phyloP scores from a whole-genome alignment of 306 rosid genomes.

The Prunus campanulata region DNA sequence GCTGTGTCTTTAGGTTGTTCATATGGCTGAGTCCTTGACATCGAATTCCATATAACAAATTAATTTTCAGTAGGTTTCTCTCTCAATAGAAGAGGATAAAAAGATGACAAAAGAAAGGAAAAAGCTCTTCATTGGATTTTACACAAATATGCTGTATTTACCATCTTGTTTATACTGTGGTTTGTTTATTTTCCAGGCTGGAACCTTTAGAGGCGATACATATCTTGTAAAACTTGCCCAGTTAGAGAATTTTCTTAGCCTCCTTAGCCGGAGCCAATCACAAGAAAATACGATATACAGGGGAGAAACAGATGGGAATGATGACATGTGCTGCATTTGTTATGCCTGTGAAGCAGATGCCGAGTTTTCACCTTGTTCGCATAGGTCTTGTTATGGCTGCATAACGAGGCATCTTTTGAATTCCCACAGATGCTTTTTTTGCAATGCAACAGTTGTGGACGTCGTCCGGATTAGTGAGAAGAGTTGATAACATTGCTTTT shows the following conservation, averaged over 20 bases:
- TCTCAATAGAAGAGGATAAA: too few species aligned
- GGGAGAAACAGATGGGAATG: constrained; percentile 48
- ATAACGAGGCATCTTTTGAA: constrained; percentile 95
- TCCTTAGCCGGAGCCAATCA: constrained; percentile 49
- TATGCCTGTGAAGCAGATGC: constrained; percentile 68
- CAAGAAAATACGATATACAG: constrained; percentile 30
- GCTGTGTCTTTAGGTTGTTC: neutral
- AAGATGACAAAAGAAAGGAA: neutral
- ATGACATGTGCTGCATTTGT: constrained; percentile 83
- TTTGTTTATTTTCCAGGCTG: constrained; percentile 56
- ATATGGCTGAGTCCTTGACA: neutral
- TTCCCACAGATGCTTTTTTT: constrained; percentile 96
- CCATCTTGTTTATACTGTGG: neutral
- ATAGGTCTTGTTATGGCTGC: constrained; percentile 88
- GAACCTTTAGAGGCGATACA: constrained; percentile 53
- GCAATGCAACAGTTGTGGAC: constrained; percentile 73
- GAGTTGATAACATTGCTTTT: constrained; percentile 29
- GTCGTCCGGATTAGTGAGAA: constrained; percentile 49
- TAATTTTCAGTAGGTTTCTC: neutral
- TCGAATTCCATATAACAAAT: neutral
- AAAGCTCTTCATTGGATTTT: neutral
- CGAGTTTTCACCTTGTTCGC: constrained; percentile 77
- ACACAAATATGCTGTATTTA: neutral
- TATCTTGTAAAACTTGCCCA: constrained; percentile 52
- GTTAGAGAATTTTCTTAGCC: constrained; percentile 71